Evolutionary conservation across 1,284 basidiomycete species (phyloP).

Genomic region (Ceraceosorus bombacis): DNA sequence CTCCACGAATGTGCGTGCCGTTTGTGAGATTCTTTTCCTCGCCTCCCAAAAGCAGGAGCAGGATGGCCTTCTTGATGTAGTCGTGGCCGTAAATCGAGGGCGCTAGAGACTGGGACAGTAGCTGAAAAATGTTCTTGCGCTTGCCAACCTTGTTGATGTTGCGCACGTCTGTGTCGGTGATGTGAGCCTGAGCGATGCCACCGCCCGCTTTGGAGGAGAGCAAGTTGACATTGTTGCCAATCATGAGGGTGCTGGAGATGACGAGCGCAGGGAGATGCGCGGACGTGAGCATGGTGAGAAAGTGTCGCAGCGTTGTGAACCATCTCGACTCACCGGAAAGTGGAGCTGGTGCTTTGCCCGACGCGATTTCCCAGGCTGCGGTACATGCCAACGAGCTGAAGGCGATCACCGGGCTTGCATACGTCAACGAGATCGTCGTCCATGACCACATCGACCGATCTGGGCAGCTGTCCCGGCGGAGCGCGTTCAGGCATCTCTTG

Average conservation of each 20-base stretch:
- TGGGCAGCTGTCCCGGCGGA: conserved; percentile 89
- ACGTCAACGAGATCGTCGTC: conserved; percentile 95
- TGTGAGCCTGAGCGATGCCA: conserved; percentile 82
- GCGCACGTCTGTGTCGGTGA: conserved; percentile 91
- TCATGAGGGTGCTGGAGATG: conserved; percentile 65
- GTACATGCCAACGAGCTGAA: conserved; percentile 93
- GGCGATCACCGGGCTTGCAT: conserved; percentile 95
- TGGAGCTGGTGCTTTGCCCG: conserved; percentile 58
- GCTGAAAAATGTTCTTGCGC: conserved; percentile 71
- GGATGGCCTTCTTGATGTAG: conserved; percentile 87
- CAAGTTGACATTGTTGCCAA: conserved; percentile 94
- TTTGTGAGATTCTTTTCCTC: conserved; percentile 96
- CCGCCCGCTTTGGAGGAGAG: conserved; percentile 92
- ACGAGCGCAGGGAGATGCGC: conserved; percentile 45
- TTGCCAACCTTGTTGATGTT: conserved; percentile 91
- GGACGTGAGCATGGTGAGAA: conserved; percentile 1
- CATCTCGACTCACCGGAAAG: conserved; percentile 68
- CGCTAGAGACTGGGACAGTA: conserved; percentile 88
- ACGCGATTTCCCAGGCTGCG: conserved; percentile 81
- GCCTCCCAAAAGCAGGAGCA: conserved; percentile 86
- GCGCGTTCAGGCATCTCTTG: conserved; percentile 99
- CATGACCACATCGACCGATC: conserved; percentile 89
- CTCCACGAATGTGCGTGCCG: conserved; percentile 96
- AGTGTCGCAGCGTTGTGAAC: not conserved
- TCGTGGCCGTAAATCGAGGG: conserved; percentile 96